Base-by-base conservation (phyloP, 106 monocot genomes). In the Apostasia ramifera region DNA sequence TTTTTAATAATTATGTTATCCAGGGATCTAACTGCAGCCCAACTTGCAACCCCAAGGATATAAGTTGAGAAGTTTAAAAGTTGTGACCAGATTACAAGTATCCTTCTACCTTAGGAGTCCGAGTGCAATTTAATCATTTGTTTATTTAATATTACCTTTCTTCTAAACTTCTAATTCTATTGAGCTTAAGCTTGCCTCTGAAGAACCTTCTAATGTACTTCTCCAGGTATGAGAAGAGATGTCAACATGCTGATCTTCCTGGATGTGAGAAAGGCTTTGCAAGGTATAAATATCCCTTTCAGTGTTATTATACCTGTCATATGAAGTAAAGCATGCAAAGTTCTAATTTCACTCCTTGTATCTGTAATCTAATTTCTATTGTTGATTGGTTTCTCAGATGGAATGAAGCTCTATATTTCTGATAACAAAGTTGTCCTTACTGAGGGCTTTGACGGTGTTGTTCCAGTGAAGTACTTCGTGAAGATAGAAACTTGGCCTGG, bases 401-500 rank as follows among this genome's bases (percentile, higher is more conserved):
- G 93, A 73, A 93, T 98, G 98, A 90, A 93, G 78, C 57, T 98
- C 11, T 93, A 85, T 68, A 74, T 90, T 15, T 93, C 98, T 4
- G 93, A 93, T 67, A 98, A 98, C 66, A 87, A 84, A 66, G 93
- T 98, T 53, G 90, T 98, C 11, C 72, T 98, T 70, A 98, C 98
- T 0, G 98, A 93, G 74, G 98, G 98, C 57, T 98, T 98, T 38
- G 81, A 98, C 74, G 98, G 98, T 58, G 71, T 82, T 3, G 87
- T 98, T 47, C 98, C 92, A 11, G 76, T 83, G 6, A 63, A 81
- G 52, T 93, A 81, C 71, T 93, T 98, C 40, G 77, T 83, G 71
- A 98, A 88, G 83, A 93, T 98, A 0, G 93, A 93, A 73, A 90
- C 90, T 44, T 98, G 98, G 93, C 98, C 98, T 0, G 63, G 69